phyloP scores from a whole-genome alignment of 805 yeast genomes.

The Huiozyma sinensis region DNA sequence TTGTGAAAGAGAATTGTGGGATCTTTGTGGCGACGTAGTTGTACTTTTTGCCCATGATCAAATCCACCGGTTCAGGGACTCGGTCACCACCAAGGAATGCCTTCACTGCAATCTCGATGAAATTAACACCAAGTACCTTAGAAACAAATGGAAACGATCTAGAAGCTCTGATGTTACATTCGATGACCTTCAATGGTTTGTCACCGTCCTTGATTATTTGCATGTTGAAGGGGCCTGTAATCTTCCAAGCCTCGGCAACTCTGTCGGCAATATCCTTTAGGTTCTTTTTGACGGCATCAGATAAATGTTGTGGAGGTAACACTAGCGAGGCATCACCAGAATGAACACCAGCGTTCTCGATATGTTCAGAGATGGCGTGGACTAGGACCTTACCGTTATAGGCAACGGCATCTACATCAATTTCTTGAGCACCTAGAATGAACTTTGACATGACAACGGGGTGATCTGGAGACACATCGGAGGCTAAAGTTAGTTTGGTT shows the following conservation, averaged over 20 bases:
- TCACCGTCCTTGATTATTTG: conserved; percentile 79
- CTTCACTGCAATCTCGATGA: conserved; percentile 88
- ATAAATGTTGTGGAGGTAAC: conserved; percentile 79
- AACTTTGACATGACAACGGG: conserved; percentile 96
- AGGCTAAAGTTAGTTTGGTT: conserved; percentile 72
- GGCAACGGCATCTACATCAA: conserved; percentile 96
- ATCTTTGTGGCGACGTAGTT: conserved; percentile 92
- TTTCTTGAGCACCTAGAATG: conserved; percentile 92
- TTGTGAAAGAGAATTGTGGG: conserved; percentile 96
- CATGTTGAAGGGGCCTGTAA: conserved; percentile 98
- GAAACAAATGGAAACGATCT: conserved; percentile 99
- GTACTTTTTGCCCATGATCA: conserved; percentile 60
- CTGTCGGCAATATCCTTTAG: conserved; percentile 83
- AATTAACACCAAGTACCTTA: conserved; percentile 88
- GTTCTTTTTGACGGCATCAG: conserved; percentile 54
- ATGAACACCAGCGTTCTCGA: conserved; percentile 97
- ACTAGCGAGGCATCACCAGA: conserved; percentile 97
- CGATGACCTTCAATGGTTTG: conserved; percentile 81
- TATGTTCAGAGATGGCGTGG: conserved; percentile 95
- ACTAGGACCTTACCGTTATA: conserved; percentile 76
- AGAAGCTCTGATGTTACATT: conserved; percentile 97
- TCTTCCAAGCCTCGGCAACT: conserved; percentile 89
- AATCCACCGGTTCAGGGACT: conserved; percentile 69
- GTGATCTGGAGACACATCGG: conserved; percentile 88
- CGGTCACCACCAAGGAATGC: conserved; percentile 63